Evolutionary conservation across 225 moss, liverwort and hornwort species (phyloP).

Genomic region (Rhytidiadelphus loreus): DNA sequence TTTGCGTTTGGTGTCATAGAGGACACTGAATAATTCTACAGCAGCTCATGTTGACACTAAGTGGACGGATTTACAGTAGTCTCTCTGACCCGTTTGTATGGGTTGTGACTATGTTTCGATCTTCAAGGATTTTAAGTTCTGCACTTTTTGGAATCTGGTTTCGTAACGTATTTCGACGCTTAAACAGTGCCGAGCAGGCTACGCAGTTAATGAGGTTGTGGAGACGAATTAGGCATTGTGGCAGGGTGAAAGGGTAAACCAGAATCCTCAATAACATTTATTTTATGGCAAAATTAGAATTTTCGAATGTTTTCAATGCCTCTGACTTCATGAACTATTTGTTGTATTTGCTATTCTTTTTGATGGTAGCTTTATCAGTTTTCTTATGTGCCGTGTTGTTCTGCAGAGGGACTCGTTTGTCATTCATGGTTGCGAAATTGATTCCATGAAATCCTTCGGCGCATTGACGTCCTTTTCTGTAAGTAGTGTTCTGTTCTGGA

Average conservation of each 20-base stretch:
- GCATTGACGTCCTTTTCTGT: neutral
- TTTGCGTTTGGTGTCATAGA: neutral
- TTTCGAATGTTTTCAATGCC: neutral
- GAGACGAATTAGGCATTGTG: neutral
- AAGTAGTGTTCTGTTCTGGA: neutral
- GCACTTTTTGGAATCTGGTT: neutral
- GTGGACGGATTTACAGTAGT: neutral
- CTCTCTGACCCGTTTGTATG: neutral
- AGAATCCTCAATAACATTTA: neutral
- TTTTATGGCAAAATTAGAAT: neutral
- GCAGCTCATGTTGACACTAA: neutral
- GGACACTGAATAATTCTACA: neutral
- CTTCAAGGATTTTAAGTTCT: neutral
- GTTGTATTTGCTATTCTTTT: too few species aligned
- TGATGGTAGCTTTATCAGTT: neutral
- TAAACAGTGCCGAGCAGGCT: neutral
- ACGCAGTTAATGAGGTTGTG: neutral
- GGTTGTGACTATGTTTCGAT: neutral
- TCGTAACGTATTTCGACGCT: neutral
- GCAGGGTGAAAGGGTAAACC: neutral
- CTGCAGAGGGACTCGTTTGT: neutral
- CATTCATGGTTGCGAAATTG: neutral
- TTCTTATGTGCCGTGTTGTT: neutral
- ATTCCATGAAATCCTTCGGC: neutral
- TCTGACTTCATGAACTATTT: neutral